Base-by-base conservation (phyloP, 495 filamentous ascomycete species). In the Neurospora sp. region DNA sequence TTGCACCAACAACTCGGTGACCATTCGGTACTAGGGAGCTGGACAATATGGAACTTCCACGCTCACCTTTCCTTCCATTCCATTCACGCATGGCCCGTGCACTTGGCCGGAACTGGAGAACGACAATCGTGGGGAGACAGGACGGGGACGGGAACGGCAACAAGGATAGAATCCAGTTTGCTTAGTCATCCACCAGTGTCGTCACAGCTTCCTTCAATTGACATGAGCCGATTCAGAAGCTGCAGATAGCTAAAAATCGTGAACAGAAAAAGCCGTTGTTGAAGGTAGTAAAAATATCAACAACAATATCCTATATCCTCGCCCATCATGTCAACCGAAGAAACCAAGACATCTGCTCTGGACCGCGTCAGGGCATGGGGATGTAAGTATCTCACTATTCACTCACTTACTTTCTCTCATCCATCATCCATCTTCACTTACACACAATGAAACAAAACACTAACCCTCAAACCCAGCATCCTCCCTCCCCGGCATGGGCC, bases 401-500 rank as follows among this genome's bases (percentile, higher is more conserved):
- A 37, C n/a, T 70, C 46, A 18, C 62, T 44, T 44, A 35, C 35
- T 35, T 4, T 35, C 35, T 35, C 35, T 35, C 35, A 35, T 35
- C 35, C 35, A 35, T 35, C 35, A 35, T 35, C 35, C 35, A 35
- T 35, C 20, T 31, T 54, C 42, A 48, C 48, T n/a, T 39, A 37
- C 18, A n/a, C 38, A 37, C 40, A 44, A 59, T 69, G 72, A 73
- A 23, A n/a, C 16, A 62, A 35, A 69, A 38, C 39, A 70, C 59
- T 70, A 75, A 70, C 71, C 31, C 10, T 4, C n/a, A 23, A 20
- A 14, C 48, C 54, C 69, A 97, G 94, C 92, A 84, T 91, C 91
- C 74, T 87, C 94, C 40, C 84, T 97, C 39, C 91, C 94, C 16
- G 89, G 94, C 8, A 92, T 90, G 39, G 83, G 91, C 20, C 90